Conservation (phyloP, 73 alveolate genomes). For the Tetrahymena elliotti region DNA sequence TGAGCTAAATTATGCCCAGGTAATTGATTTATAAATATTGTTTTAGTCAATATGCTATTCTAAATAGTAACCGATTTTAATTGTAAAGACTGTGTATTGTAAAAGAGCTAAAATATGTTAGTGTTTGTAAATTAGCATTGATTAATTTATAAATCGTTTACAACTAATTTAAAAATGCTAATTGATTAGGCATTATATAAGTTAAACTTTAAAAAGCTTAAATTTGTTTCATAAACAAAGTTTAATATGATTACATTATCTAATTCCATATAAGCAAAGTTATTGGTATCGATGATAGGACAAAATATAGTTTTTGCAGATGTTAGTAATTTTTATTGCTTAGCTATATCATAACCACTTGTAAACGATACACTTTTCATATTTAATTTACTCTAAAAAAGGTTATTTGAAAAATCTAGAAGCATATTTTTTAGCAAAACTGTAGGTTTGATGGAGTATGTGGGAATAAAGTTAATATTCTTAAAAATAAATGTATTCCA, state of each 20-base stretch:
- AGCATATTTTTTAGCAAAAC: background rate
- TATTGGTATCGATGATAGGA: background rate
- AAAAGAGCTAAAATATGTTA: background rate
- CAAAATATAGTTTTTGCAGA: background rate
- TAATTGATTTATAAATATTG: background rate
- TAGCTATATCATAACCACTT: background rate
- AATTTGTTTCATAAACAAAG: background rate
- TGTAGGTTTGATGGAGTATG: background rate
- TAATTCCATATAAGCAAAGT: background rate
- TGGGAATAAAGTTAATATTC: background rate
- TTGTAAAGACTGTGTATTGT: background rate
- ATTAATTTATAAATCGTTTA: background rate
- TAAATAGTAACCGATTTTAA: background rate
- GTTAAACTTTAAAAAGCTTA: background rate
- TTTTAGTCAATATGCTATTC: background rate
- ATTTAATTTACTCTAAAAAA: background rate
- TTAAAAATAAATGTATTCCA: background rate
- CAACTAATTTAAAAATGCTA: background rate
- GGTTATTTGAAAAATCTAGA: background rate
- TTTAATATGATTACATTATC: background rate
- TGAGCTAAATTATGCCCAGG: background rate
- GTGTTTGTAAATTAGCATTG: background rate
- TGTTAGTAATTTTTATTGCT: background rate
- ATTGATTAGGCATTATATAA: background rate
- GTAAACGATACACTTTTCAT: background rate